These are phyloP conservation scores for Termitomyces bulborhizus DNA, from an alignment of 768 basidiomycete species.

Conservation along the genomic window DNA sequence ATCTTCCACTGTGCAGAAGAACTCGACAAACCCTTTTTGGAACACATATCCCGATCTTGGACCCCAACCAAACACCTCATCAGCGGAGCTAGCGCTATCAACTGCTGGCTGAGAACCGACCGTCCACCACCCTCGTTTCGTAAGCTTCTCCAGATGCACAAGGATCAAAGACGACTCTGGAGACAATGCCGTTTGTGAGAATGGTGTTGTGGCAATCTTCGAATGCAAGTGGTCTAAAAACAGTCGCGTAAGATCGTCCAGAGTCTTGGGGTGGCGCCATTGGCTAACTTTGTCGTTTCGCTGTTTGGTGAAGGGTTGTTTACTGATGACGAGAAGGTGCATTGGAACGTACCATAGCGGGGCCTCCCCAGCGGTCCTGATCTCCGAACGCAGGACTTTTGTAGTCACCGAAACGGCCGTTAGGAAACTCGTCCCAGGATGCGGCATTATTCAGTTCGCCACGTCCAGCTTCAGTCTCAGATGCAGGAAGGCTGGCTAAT, in stretches of 20 bases:
- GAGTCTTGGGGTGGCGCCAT: conserved; percentile 69
- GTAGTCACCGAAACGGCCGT: conserved; percentile 96
- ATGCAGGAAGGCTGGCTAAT: conserved; percentile 41
- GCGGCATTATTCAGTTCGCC: conserved; percentile 74
- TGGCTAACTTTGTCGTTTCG: conserved; percentile 53
- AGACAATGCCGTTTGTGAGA: conserved; percentile 78
- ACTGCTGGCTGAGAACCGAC: conserved; percentile 95
- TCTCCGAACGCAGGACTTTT: conserved; percentile 94
- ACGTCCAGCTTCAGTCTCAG: conserved; percentile 53
- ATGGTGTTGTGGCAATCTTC: conserved; percentile 73
- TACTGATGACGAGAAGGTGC: neutral
- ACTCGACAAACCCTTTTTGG: conserved; percentile 97
- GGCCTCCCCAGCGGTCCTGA: conserved; percentile 73
- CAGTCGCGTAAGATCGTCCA: conserved; percentile 67
- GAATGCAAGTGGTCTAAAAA: conserved; percentile 80
- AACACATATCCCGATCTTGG: conserved; percentile 91
- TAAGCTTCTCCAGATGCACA: conserved; percentile 69
- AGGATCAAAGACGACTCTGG: conserved; percentile 80
- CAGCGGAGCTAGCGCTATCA: conserved; percentile 68
- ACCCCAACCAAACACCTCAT: conserved; percentile 88
- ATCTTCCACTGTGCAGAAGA: conserved; percentile 68
- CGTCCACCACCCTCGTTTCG: conserved; percentile 86
- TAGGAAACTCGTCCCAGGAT: conserved; percentile 95
- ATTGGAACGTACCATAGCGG: conserved; percentile 46
- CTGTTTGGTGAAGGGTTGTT: conserved; percentile 26